A percentile compares a stretch with the other conserved stretches of the same genome.
Evolutionary conservation across 768 basidiomycete genomes (phyloP).

Genomic region (Panellus pusillus): DNA sequence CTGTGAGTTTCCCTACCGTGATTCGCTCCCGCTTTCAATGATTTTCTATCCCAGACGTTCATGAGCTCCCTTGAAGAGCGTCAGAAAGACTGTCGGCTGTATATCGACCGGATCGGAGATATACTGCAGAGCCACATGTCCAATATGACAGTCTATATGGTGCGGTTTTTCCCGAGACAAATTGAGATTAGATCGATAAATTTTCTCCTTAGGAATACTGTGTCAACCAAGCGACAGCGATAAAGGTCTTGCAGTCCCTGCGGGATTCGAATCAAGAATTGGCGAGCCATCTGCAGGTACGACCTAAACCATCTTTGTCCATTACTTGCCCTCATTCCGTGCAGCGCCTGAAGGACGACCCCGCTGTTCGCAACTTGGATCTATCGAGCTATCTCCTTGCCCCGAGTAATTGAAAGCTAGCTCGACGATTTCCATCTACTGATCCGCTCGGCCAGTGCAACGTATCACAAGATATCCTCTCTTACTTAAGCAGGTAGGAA

Average conservation of each 20-base stretch:
- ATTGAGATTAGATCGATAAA: background rate
- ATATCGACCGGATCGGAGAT: slow-evolving; percentile 87
- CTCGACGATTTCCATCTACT: background rate
- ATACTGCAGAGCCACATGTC: slow-evolving; percentile 73
- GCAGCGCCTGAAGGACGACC: slow-evolving; percentile 76
- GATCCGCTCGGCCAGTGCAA: slow-evolving; percentile 63
- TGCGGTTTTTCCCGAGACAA: slow-evolving; percentile 28
- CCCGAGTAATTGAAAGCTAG: slow-evolving; percentile 63
- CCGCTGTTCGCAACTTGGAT: slow-evolving; percentile 77
- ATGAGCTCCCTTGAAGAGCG: slow-evolving; percentile 87
- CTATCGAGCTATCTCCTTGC: slow-evolving; percentile 87
- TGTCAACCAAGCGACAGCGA: slow-evolving; percentile 80
- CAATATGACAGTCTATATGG: slow-evolving; percentile 81
- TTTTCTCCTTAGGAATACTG: slow-evolving; percentile 73
- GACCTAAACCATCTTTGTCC: slow-evolving; percentile 3
- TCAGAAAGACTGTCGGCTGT: slow-evolving; percentile 89
- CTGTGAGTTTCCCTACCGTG: slow-evolving; percentile 45
- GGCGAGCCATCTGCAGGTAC: slow-evolving; percentile 65
- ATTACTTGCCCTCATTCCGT: background rate
- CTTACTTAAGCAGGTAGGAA: slow-evolving; percentile 69
- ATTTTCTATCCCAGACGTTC: slow-evolving; percentile 55
- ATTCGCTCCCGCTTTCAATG: background rate
- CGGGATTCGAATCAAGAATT: slow-evolving; percentile 68
- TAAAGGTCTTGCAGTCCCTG: slow-evolving; percentile 72
- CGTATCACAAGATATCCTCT: slow-evolving; percentile 93